Percentiles rank a stretch among this genome's conserved stretches.
phyloP scores from a whole-genome alignment of 176 grass and related monocot genomes.

The Dendrocalamus sinicus region DNA sequence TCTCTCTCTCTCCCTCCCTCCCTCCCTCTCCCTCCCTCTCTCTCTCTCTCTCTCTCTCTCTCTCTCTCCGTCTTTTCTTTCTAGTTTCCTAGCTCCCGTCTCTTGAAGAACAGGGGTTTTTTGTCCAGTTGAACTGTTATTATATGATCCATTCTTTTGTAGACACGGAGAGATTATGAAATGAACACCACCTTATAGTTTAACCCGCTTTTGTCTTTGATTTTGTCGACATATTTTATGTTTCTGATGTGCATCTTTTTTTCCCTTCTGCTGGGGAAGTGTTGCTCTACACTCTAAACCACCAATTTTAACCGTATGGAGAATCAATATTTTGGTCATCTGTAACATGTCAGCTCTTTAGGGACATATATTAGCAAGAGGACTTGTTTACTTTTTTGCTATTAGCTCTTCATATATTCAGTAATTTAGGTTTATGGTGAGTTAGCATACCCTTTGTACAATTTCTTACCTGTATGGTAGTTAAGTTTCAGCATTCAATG shows the following conservation, averaged over 20 bases:
- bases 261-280: neutral
- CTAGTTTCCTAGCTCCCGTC: conserved; percentile 51
- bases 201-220: neutral
- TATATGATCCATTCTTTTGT: conserved; percentile 55
- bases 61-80: neutral
- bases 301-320: neutral
- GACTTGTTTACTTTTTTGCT: neutral
- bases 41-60: neutral
- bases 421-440: neutral
- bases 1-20: neutral
- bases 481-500: neutral
- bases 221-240: neutral
- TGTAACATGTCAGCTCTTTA: neutral
- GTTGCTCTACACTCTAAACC: neutral
- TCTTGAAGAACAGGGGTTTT: conserved; percentile 43
- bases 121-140: conserved; percentile 50
- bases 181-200: conserved; percentile 41
- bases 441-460: neutral
- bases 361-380: neutral
- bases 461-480: neutral
- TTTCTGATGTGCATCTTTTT: neutral
- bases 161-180: conserved; percentile 43
- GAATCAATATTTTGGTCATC: neutral
- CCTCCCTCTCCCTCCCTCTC: neutral
- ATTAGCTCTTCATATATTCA: neutral